Evolutionary conservation across 1,284 basidiomycete genomes (phyloP).

Genomic region (Mycosarcoma maydis): DNA sequence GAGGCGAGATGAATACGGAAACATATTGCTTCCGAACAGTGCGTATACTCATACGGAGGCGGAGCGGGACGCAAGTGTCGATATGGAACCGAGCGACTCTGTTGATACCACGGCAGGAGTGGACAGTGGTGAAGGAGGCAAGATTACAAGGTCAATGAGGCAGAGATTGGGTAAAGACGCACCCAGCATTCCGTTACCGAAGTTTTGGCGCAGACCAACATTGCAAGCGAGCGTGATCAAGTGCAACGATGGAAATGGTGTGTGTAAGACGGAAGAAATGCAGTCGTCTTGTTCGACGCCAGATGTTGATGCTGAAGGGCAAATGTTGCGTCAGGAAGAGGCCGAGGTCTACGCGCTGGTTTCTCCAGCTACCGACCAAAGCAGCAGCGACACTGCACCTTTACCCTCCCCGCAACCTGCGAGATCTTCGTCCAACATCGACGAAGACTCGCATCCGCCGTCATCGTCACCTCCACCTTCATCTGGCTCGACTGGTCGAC

Average conservation of each 20-base stretch:
- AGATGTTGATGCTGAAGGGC: not conserved
- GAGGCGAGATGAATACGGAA: conserved; percentile 26
- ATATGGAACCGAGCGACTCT: not conserved
- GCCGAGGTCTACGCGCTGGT: not conserved
- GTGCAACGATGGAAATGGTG: not conserved
- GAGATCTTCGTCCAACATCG: not conserved
- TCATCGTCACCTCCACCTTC: not conserved
- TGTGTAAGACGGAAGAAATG: not conserved
- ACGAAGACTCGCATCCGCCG: not conserved
- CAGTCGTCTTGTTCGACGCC: not conserved
- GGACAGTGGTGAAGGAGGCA: not conserved
- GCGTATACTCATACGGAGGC: conserved; percentile 2
- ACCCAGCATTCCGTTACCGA: conserved; percentile 26
- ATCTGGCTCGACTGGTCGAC: not conserved
- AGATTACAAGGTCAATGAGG: conserved; percentile 29
- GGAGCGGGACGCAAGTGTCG: not conserved
- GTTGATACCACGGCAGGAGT: not conserved
- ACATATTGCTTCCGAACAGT: conserved; percentile 18
- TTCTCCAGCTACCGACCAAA: too few species aligned
- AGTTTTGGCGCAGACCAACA: conserved; percentile 17
- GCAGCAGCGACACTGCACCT: too few species aligned
- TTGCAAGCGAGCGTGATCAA: not conserved
- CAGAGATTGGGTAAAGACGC: conserved; percentile 11
- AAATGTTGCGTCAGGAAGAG: not conserved
- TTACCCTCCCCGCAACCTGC: too few species aligned